A percentile compares a stretch with the other conserved stretches of the same genome.
These are phyloP conservation scores for Flaveria sonorensis DNA, from an alignment of 129 eudicot species.

Conservation along the genomic window DNA sequence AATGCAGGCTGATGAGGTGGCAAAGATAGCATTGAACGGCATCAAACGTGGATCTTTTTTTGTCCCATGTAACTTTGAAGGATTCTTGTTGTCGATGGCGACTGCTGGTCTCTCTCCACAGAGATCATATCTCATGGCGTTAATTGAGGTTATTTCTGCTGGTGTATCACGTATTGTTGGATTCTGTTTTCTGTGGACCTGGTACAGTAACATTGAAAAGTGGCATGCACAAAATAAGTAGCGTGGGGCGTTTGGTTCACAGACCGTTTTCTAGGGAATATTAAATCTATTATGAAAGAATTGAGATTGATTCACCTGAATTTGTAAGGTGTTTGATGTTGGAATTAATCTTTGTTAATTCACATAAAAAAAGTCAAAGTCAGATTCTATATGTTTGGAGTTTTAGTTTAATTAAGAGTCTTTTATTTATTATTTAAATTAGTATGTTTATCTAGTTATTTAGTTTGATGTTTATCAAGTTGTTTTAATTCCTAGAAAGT, in stretches of 20 bases:
- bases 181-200: conserved; percentile 80
- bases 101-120: conserved; percentile 95
- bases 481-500: no score
- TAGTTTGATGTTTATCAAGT: no score
- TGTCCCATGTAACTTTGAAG: conserved; percentile 85
- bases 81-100: conserved; percentile 62
- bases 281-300: no score
- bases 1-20: conserved; percentile 88
- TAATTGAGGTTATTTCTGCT: conserved; percentile 66
- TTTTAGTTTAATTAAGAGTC: no score
- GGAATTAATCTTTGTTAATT: no score
- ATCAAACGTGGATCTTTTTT: conserved; percentile 68
- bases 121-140: conserved; percentile 81
- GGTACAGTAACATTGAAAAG: conserved; percentile 80
- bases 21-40: conserved; percentile 67
- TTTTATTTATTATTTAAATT: no score
- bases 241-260: not conserved
- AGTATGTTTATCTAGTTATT: no score
- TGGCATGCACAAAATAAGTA: conserved; percentile 57
- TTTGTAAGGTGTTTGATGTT: no score
- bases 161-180: conserved; percentile 66
- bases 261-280: no score
- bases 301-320: no score
- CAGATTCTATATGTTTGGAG: no score
- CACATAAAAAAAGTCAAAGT: no score